Percentiles rank a stretch among this genome's conserved stretches.
phyloP scores from a whole-genome alignment of 805 yeast genomes.

The Wickerhamomyces queroliae region DNA sequence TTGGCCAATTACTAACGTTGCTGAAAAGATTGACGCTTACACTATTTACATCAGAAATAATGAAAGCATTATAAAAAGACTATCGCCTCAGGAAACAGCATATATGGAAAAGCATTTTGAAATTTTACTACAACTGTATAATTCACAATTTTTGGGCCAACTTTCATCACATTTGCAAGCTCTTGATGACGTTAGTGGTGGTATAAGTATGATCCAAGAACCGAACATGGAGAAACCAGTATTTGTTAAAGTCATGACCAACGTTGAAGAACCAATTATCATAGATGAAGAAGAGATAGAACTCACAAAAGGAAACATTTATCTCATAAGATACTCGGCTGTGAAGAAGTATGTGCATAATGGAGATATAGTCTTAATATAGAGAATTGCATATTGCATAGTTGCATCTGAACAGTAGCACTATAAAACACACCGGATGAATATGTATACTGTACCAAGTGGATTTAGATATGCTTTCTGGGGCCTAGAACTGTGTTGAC shows the following conservation, averaged over 20 bases:
- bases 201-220: constrained; percentile 66
- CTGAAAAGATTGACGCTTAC: constrained; percentile 61
- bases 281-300: constrained; percentile 54
- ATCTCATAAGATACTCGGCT: constrained; percentile 64
- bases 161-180: constrained; percentile 67
- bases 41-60: constrained; percentile 51
- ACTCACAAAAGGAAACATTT: constrained; percentile 58
- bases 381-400: no score
- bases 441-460: no score
- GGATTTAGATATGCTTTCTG: no score
- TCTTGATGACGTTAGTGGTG: constrained; percentile 69
- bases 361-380: constrained; percentile 39
- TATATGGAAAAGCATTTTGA: constrained; percentile 69
- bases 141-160: constrained; percentile 55
- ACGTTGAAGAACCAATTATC: constrained; percentile 31
- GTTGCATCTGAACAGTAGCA: no score
- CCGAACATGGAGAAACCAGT: constrained; percentile 80
- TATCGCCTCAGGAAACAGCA: constrained; percentile 54
- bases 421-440: no score
- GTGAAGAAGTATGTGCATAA: constrained; percentile 33
- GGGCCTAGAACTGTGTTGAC: no score
- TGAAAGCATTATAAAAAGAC: constrained; percentile 29
- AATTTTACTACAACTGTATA: constrained; percentile 59
- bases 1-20: constrained; percentile 2
- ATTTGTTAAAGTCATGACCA: constrained; percentile 51